A percentile compares a stretch with the other conserved stretches of the same genome.
Evolutionary conservation across 208 protist genomes (phyloP).

Genomic region (Leishmania braziliensis): DNA sequence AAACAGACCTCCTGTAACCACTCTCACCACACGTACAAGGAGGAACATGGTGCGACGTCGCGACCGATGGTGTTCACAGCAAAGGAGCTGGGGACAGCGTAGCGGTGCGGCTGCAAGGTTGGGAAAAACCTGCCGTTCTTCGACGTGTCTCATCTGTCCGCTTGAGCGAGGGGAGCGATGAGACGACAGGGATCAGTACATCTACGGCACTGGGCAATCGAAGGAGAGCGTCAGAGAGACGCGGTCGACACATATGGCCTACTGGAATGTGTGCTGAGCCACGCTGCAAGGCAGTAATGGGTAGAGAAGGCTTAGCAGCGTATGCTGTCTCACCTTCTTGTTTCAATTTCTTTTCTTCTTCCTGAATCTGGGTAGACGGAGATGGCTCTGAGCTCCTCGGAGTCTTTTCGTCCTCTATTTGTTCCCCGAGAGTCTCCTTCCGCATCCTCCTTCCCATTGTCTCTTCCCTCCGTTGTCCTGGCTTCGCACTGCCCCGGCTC

Average conservation of each 20-base stretch:
- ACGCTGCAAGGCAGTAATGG: not conserved
- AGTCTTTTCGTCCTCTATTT: not conserved
- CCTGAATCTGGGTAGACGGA: not conserved
- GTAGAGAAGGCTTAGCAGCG: not conserved
- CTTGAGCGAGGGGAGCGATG: not conserved
- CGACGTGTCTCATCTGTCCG: not conserved
- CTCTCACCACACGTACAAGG: not conserved
- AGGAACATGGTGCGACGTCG: not conserved
- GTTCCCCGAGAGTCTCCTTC: not conserved
- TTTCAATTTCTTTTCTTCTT: not conserved
- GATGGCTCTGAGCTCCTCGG: not conserved
- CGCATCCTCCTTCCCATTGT: slow-evolving; percentile 14
- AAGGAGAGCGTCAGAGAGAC: not conserved
- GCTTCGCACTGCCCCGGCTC: not conserved
- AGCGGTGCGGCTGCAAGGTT: not conserved
- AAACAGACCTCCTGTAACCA: not conserved
- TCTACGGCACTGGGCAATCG: not conserved
- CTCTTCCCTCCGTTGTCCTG: not conserved
- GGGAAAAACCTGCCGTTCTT: not conserved
- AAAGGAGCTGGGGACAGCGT: not conserved
- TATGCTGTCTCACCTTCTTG: not conserved
- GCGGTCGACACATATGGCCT: not conserved
- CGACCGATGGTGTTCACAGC: not conserved
- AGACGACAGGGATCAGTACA: not conserved
- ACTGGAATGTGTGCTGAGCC: not conserved